Base-by-base conservation (phyloP, 495 filamentous ascomycete genomes). In the Penicillium roqueforti region DNA sequence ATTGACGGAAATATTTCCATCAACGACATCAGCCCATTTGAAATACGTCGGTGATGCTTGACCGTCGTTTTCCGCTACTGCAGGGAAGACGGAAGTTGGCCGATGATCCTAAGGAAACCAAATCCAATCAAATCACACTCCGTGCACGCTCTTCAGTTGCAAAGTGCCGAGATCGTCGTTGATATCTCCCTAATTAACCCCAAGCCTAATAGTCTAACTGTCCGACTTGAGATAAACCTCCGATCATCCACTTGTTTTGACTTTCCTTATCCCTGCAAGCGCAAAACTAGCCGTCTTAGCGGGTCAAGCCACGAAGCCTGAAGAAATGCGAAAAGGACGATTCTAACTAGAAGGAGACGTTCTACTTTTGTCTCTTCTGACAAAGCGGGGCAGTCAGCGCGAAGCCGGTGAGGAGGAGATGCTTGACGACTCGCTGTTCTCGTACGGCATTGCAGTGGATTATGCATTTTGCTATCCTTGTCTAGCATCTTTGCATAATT, bases 81-180 rank as follows among this genome's bases (percentile, higher is more conserved):
- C 53, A 50, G 53, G 38, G 46, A 38, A 36, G 19, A 19, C 37
- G 53, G 44, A 50, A 42, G 25, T 42, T 50, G 40, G 11, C 47
- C 34, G 40, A 43, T 25, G 43, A 47, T 34, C 25, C 7, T 43
- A 44, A 47, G 23, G 32, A 40, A 34, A 37, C 22, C 48, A 26
- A 47, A 47, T 47, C 16, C 38, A 7, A 32, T 37, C 19, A 22
- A n/a, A n/a, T n/a, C n/a, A n/a, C n/a, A n/a, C n/a, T n/a, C n/a
- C n/a, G n/a, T 11, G 29, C 32, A 39, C 34, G 22, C 22, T 9
- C 23, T 38, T 28, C 13, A 37, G 8, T 5, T 31, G 8, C 8
- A 37, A 20, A 13, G 34, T 28, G 22, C 20, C 1, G n/a, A 23
- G 2, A 26, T 45, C 26, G 18, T 8, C 36, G 38, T 25, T 38